A percentile compares a stretch with the other conserved stretches of the same genome.
phyloP scores from a whole-genome alignment of 495 filamentous ascomycete species.

The Aspergillus homomorphus region DNA sequence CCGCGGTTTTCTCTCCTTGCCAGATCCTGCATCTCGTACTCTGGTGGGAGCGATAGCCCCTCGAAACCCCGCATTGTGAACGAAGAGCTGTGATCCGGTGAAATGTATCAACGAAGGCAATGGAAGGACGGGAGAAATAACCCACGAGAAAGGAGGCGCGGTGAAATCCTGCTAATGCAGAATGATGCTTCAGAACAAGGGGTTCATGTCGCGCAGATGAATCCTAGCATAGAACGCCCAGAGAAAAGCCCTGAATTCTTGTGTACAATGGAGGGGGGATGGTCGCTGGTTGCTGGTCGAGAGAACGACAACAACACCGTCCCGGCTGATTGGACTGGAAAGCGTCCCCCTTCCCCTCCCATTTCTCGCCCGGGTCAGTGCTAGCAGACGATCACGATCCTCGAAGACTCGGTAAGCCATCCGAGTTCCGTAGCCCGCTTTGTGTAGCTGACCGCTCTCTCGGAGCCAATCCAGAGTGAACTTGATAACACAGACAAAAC shows the following conservation, averaged over 20 bases:
- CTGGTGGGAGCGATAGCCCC: not conserved
- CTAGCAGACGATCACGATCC: constrained; percentile 19
- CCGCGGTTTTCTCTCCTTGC: not conserved
- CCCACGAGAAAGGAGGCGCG: constrained; percentile 18
- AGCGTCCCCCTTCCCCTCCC: not conserved
- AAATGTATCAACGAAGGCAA: constrained; percentile 1
- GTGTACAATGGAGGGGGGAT: not conserved
- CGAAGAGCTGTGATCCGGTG: constrained; percentile 6
- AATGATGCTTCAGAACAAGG: constrained; percentile 30
- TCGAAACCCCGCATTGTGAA: constrained; percentile 30
- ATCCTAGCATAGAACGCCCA: constrained; percentile 23
- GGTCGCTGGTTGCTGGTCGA: not conserved
- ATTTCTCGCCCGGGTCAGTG: constrained; percentile 13
- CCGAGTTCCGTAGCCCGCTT: constrained; percentile 9
- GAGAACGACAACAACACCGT: not conserved
- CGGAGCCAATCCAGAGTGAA: not conserved
- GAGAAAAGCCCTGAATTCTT: constrained; percentile 10
- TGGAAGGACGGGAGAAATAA: constrained; percentile 7
- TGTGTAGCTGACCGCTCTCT: constrained; percentile 8
- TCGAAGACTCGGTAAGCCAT: constrained; percentile 15
- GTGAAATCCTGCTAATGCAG: constrained; percentile 27
- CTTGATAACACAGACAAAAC: not conserved
- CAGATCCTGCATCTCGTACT: not conserved
- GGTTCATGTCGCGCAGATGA: constrained; percentile 38
- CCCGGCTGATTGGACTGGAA: not conserved